Evolutionary conservation across 805 yeast genomes (phyloP).

Genomic region (Lachancea sp.): DNA sequence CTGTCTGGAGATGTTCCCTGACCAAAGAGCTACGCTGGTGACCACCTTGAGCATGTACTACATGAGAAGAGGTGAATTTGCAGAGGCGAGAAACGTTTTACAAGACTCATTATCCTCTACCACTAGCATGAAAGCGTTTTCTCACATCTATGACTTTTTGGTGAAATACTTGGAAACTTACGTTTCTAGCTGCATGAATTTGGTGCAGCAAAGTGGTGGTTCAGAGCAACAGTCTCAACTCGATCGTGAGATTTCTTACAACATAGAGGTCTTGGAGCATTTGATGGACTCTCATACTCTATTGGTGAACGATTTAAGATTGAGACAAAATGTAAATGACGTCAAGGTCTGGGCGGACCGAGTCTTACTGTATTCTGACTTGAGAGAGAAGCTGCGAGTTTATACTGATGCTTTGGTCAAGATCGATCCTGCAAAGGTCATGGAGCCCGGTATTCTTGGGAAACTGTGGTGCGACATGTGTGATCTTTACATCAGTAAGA

Average conservation of each 20-base stretch:
- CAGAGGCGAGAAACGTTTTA: slow-evolving; percentile 38
- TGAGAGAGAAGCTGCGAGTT: slow-evolving; percentile 36
- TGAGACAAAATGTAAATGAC: slow-evolving; percentile 56
- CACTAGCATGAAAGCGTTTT: slow-evolving; percentile 53
- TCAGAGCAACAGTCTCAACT: slow-evolving; percentile 14
- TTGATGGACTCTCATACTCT: slow-evolving; percentile 52
- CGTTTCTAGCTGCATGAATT: slow-evolving; percentile 19
- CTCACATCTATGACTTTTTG: slow-evolving; percentile 54
- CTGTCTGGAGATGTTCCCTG: slow-evolving; percentile 45
- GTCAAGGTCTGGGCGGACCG: slow-evolving; percentile 67
- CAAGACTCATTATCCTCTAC: slow-evolving; percentile 44
- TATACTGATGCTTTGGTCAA: slow-evolving; percentile 60
- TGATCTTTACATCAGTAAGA: slow-evolving; percentile 47
- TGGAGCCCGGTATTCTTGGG: slow-evolving; percentile 39
- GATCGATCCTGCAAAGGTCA: slow-evolving; percentile 54
- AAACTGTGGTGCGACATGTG: slow-evolving; percentile 71
- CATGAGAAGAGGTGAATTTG: slow-evolving; percentile 34
- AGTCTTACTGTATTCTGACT: slow-evolving; percentile 39
- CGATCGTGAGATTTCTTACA: slow-evolving; percentile 37
- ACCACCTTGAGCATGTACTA: slow-evolving; percentile 45
- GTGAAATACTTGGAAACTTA: slow-evolving; percentile 53
- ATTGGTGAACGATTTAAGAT: slow-evolving; percentile 56
- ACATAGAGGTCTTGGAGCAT: slow-evolving; percentile 44
- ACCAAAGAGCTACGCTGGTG: slow-evolving; percentile 47
- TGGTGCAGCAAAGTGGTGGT: slow-evolving; percentile 10